These are phyloP conservation scores for Viola pubescens DNA, from an alignment of 441 rosid genomes.

Conservation along the genomic window DNA sequence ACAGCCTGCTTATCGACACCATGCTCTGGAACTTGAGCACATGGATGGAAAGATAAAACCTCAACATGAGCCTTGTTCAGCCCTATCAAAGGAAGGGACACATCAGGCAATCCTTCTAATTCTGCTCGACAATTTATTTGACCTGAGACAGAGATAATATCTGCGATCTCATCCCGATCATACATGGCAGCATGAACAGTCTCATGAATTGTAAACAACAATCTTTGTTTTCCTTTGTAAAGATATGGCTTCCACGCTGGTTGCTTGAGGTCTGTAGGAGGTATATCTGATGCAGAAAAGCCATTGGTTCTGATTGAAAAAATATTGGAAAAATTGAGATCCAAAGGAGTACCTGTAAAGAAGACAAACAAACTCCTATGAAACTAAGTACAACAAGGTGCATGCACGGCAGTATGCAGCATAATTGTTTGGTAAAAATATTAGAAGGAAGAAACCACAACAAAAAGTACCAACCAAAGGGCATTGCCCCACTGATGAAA, in stretches of 20 bases:
- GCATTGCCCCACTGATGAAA: slow-evolving; percentile 75
- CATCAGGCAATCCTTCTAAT: slow-evolving; percentile 90
- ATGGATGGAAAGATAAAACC: slow-evolving; percentile 80
- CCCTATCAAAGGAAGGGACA: slow-evolving; percentile 77
- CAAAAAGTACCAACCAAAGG: slow-evolving; percentile 69
- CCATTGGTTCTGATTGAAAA: slow-evolving; percentile 63
- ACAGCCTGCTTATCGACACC: slow-evolving; percentile 68
- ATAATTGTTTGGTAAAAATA: slow-evolving; percentile 12
- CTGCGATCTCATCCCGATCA: slow-evolving; percentile 86
- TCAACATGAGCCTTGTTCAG: slow-evolving; percentile 52
- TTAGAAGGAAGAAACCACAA: slow-evolving; percentile 24
- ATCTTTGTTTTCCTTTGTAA: slow-evolving; percentile 78
- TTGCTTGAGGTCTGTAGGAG: slow-evolving; percentile 72
- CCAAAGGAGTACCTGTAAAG: slow-evolving; percentile 71
- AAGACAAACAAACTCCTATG: slow-evolving; percentile 10
- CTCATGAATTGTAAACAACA: slow-evolving; percentile 73
- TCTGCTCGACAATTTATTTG: slow-evolving; percentile 91
- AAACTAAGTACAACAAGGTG: not conserved
- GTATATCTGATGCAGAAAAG: slow-evolving; percentile 70
- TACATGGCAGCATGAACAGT: slow-evolving; percentile 76
- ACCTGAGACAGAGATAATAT: slow-evolving; percentile 69
- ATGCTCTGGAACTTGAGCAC: slow-evolving; percentile 83
- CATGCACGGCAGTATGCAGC: slow-evolving; percentile 14
- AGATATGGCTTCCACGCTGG: slow-evolving; percentile 96
- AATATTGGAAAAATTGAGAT: slow-evolving; percentile 61